Evolutionary conservation across 2,329 filamentous ascomycete genomes (phyloP), one percentile per base, ranked within the genome.

Genomic region (Arthroderma sp.): DNA sequence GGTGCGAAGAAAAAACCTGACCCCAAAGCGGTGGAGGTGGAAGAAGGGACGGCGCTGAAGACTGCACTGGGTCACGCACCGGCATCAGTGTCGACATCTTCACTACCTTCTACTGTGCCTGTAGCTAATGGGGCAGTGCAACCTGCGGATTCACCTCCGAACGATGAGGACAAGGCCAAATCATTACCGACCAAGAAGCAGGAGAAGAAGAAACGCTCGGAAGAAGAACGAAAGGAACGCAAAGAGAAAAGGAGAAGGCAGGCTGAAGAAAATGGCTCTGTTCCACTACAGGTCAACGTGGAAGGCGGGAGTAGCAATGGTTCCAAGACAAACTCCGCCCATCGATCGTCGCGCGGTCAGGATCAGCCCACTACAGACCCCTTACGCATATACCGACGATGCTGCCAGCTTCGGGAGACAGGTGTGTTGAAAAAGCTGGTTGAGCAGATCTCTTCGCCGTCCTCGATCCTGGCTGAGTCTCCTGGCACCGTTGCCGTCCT

Each of bases 131-230:
- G 49, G 53, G 23, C n/a, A 56, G 39, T 54, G 55, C 25, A 56
- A 19, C 38, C 49, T 17, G 31, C 51, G 11, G 37, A 54, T 7
- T 21, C n/a, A 1, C 33, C 11, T 21, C 31, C 54, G 61, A 68
- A 60, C 62, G 71, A 66, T 15, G 67, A 70, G 62, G 71, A 66
- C 13, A 66, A 69, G 53, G 59, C 63, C 2, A 68, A 68, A 8
- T 58, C 59, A 11, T 66, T 70, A 54, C 37, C 51, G 0, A 83
- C 77, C 6, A 85, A 84, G 65, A 96, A 94, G 73, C 93, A 89
- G 71, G 91, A 96, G 67, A 96, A 95, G 77, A 96, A 96, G 74
- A 95, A 95, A 75, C 84, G 86, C 63, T 95, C 88, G 41, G 91
- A 96, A 68, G 90, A 91, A 59, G 91, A 96, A 71, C 80, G 91